These are phyloP conservation scores for Grifola frondosa DNA, from an alignment of 1,284 basidiomycete genomes.

Conservation along the genomic window DNA sequence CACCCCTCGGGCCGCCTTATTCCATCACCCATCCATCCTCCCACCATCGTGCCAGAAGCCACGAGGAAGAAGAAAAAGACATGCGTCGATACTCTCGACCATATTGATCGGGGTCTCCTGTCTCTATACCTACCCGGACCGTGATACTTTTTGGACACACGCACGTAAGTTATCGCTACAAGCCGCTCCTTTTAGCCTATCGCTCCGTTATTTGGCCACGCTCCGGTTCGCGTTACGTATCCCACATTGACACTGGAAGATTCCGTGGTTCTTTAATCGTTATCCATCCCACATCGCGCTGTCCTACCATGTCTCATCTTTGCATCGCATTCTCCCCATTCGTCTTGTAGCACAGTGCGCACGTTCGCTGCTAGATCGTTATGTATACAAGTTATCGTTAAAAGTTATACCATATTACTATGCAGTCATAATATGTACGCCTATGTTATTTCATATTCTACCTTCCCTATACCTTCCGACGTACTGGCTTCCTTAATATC, in stretches of 20 bases:
- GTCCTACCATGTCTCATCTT: conserved; percentile 13
- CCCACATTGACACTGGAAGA: background rate
- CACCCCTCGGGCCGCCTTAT: conserved; percentile 15
- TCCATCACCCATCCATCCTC: conserved; percentile 22
- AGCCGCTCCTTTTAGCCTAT: no score
- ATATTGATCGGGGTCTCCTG: conserved; percentile 19
- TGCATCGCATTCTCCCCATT: background rate
- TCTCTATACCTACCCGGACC: no score
- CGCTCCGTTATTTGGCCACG: conserved; percentile 14
- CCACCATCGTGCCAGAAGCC: conserved; percentile 18
- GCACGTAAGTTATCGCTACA: no score
- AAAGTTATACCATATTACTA: conserved; percentile 18
- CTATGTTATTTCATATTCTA: conserved; percentile 17
- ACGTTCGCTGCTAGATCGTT: background rate
- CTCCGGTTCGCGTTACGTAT: conserved; percentile 11
- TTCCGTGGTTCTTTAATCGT: conserved; percentile 1
- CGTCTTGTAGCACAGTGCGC: background rate
- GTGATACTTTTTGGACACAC: no score
- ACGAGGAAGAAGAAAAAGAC: conserved; percentile 21
- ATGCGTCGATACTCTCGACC: conserved; percentile 17
- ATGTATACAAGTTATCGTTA: background rate
- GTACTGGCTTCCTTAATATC: no score
- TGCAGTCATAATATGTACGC: conserved; percentile 17
- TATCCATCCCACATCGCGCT: conserved; percentile 8
- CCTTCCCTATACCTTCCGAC: conserved; percentile 13